Evolutionary conservation across 176 grass and related monocot genomes (phyloP).

Genomic region (Puccinellia tenuiflora): DNA sequence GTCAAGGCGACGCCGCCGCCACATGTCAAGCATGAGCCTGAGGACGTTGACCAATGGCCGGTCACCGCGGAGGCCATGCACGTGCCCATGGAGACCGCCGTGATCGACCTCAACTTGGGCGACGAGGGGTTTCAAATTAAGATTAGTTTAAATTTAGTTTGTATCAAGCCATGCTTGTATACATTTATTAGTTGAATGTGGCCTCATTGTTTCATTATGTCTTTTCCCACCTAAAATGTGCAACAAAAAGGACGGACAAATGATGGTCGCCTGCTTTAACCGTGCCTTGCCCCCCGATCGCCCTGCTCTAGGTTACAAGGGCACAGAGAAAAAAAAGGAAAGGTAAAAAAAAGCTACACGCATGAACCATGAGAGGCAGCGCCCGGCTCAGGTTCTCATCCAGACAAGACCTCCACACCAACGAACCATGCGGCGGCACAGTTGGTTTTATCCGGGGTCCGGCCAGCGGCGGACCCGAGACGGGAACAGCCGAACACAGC

Average conservation of each 20-base stretch:
- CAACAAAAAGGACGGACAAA: neutral
- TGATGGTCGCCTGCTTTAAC: conserved; percentile 26
- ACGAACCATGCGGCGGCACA: neutral
- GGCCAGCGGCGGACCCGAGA: neutral
- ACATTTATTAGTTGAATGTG: no score
- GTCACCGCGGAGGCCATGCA: no score
- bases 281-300: neutral
- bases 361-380: neutral
- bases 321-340: neutral
- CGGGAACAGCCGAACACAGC: neutral
- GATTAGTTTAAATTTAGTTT: no score
- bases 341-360: neutral
- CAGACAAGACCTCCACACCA: neutral
- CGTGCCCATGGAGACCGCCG: no score
- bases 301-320: conserved; percentile 11
- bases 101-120: no score
- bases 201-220: no score
- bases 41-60: no score
- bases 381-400: neutral
- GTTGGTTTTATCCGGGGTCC: conserved; percentile 11
- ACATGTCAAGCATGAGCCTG: no score
- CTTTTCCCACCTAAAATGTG: no score
- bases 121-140: no score
- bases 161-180: no score
- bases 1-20: no score